Evolutionary conservation across 768 basidiomycete species (phyloP).

Genomic region (Auriscalpium orientale): DNA sequence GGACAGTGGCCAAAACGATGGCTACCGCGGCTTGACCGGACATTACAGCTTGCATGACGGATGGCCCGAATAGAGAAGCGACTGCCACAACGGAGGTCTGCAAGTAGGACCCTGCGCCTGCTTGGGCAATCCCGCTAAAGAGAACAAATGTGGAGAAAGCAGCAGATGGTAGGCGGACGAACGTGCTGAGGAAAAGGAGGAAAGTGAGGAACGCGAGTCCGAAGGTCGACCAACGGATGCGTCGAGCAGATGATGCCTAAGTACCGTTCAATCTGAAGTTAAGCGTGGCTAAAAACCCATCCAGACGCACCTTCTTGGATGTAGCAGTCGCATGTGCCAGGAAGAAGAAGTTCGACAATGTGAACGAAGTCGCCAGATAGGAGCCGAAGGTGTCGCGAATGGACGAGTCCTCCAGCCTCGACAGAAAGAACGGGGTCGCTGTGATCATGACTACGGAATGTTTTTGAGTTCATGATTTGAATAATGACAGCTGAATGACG

Average conservation of each 20-base stretch:
- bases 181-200: slow-evolving; percentile 61
- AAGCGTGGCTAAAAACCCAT: no score
- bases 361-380: slow-evolving; percentile 40
- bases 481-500: slow-evolving; percentile 12
- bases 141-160: slow-evolving; percentile 63
- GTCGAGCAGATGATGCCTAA: slow-evolving; percentile 55
- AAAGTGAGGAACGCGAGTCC: slow-evolving; percentile 45
- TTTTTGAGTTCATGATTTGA: neutral
- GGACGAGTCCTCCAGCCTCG: slow-evolving; percentile 55
- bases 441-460: slow-evolving; percentile 71
- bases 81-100: slow-evolving; percentile 72
- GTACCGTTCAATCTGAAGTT: neutral
- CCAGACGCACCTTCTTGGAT: slow-evolving; percentile 50
- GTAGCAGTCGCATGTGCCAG: slow-evolving; percentile 69
- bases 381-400: slow-evolving; percentile 42
- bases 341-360: slow-evolving; percentile 56
- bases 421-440: slow-evolving; percentile 73
- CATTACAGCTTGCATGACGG: slow-evolving; percentile 67
- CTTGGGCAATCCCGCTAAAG: slow-evolving; percentile 50
- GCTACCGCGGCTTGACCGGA: slow-evolving; percentile 84
- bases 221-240: slow-evolving; percentile 45
- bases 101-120: slow-evolving; percentile 62
- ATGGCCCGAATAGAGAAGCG: slow-evolving; percentile 73
- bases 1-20: slow-evolving; percentile 71
- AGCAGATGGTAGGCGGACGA: slow-evolving; percentile 42